These are phyloP conservation scores for Diplogelasinospora grovesii DNA, from an alignment of 495 filamentous ascomycete genomes.

Conservation along the genomic window DNA sequence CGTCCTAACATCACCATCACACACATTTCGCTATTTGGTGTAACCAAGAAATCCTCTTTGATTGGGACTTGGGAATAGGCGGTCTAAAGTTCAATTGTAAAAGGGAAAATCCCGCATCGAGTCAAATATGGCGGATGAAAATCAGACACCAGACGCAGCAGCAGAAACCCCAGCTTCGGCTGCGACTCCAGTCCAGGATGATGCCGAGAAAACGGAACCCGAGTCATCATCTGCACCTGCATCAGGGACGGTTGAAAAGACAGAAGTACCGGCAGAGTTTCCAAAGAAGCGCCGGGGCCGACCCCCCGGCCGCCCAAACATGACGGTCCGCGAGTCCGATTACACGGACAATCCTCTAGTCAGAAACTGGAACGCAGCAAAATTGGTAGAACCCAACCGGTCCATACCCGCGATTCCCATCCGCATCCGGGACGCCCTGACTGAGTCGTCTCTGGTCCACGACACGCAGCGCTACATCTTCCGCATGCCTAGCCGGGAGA, in stretches of 20 bases:
- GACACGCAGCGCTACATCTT: conserved; percentile 26
- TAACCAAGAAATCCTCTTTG: too few relatives aligned
- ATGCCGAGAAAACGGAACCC: too few relatives aligned
- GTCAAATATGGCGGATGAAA: conserved; percentile 2
- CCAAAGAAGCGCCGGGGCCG: conserved; percentile 27
- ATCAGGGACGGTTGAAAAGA: too few relatives aligned
- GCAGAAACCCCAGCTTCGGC: conserved; percentile 1
- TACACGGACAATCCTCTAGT: conserved; percentile 23
- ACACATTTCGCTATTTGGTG: neutral
- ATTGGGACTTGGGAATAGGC: too few relatives aligned
- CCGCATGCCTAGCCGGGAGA: conserved; percentile 20
- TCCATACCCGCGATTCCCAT: conserved; percentile 17
- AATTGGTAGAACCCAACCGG: conserved; percentile 14
- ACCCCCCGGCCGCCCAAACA: conserved; percentile 27
- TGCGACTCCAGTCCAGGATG: neutral
- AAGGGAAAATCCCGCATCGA: too few relatives aligned
- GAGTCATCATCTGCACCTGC: too few relatives aligned
- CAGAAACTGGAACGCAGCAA: conserved; percentile 25
- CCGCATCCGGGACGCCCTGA: conserved; percentile 21
- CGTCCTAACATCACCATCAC: neutral
- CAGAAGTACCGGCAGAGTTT: conserved; percentile 22
- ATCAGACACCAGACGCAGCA: neutral
- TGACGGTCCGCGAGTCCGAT: conserved; percentile 22
- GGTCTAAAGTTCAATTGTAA: too few relatives aligned
- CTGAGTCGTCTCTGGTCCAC: conserved; percentile 19